Evolutionary conservation across 108 stramenopile genomes (phyloP), one percentile per base, ranked within the genome.

Genomic region (Tribonema minus): DNA sequence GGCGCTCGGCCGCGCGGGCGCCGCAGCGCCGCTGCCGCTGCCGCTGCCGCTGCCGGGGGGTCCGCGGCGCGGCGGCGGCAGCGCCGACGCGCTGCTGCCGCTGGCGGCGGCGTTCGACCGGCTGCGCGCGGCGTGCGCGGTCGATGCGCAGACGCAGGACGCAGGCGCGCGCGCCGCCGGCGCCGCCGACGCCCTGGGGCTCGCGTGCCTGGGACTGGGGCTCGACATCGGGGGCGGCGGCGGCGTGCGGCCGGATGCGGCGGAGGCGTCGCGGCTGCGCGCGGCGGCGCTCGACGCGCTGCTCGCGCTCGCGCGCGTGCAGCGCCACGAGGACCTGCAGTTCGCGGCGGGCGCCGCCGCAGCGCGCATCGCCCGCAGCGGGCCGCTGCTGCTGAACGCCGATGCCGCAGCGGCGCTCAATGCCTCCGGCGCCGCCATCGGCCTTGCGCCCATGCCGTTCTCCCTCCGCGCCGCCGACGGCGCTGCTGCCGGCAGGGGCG

Each of bases 291-390:
- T 76, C 29, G n/a, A n/a, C 3, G 66, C 58, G 32, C 66, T 76
- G 54, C 62, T 76, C 37, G 65, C 41, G 34, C 64, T 76, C 54
- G 65, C 65, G 0, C 20, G 3, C 64, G n/a, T 37, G 4, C 60
- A 76, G 74, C 61, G 62, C 58, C 34, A 76, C 5, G 74, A 76
- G 39, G 74, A 76, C 29, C 74, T 76, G 20, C 74, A 76, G 58
- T 76, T 76, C 23, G 74, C 74, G 0, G 74, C 62, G 31, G 74
- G 65, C 32, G 64, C 65, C 1, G 74, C 65, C 30, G 62, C 26
- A 63, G 62, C 62, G 30, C 29, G 27, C 12, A 26, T 63, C 3
- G 62, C 62, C 3, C 29, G 29, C 30, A 9, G 4, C 7, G 62
- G 23, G 20, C 46, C 46, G 20, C 46, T 54, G 46, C 46, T 9